Base-by-base conservation (phyloP, 2,329 filamentous ascomycete species). In the Nemania serpens region DNA sequence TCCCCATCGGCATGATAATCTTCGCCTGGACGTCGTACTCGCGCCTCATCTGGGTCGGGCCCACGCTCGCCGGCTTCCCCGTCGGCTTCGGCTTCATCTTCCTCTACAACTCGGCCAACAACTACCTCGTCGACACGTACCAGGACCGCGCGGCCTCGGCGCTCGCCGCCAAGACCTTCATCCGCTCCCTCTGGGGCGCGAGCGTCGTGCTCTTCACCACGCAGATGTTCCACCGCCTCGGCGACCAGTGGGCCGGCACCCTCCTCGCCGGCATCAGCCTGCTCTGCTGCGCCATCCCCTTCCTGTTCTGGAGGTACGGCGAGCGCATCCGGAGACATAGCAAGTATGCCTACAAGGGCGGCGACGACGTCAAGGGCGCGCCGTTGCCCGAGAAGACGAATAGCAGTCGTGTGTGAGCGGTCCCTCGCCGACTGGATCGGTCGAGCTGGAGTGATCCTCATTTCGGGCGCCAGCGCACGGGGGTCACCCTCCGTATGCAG, bases 41-140 rank as follows among this genome's bases (percentile, higher is more conserved):
- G 1, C 66, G 76, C 0, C 71, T 93, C 0, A 84, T 81, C 66
- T 94, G 90, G 89, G 81, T 86, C 12, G 91, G 90, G 0, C 91
- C 91, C 0, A 82, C 83, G 9, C 81, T 93, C 62, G 90, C 88
- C 55, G 90, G 90, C 36, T 83, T 87, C 72, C 84, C 86, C 12
- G 86, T 93, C 55, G 90, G 90, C 11, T 92, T 93, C 69, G 90
- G 90, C 61, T 91, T 93, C 78, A 91, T 93, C 75, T 92, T 93
- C 79, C 79, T 93, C 22, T 93, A 93, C 80, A 93, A 93, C 78
- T 82, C 88, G 10, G 87, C 88, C 69, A 91, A 90, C 75, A 90
- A 90, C 78, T 91, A 91, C 76, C 82, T 90, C 29, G 83, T 86
- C 72, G 83, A 86, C 73, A 82, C 82, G 15, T 86, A 85, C 76